A percentile compares a stretch with the other conserved stretches of the same genome.
These are phyloP conservation scores for Alternaria panax DNA, from an alignment of 2,329 filamentous ascomycete species.

Conservation along the genomic window DNA sequence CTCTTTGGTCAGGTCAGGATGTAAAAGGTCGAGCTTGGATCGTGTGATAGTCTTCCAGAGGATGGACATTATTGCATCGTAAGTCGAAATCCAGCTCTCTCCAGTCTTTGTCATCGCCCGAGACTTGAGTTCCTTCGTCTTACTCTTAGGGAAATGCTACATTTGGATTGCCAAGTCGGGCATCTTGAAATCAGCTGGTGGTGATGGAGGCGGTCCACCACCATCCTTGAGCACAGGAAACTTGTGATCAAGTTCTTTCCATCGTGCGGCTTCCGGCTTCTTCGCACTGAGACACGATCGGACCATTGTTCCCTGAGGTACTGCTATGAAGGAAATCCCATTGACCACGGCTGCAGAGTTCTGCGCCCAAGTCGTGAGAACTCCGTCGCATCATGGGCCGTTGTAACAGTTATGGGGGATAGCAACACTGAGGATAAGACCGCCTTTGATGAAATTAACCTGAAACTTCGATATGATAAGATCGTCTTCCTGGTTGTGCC, in stretches of 20 bases:
- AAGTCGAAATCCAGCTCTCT: conserved; percentile 32
- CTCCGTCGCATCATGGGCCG: conserved; percentile 35
- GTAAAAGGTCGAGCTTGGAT: conserved; percentile 26
- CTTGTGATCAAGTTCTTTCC: background rate
- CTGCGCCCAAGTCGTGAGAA: conserved; percentile 37
- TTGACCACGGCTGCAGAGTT: conserved; percentile 26
- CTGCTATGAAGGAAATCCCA: conserved; percentile 16
- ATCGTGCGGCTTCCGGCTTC: background rate
- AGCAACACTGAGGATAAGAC: conserved; percentile 36
- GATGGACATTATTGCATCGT: conserved; percentile 35
- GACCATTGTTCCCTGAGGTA: background rate
- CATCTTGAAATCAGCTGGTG: conserved; percentile 33
- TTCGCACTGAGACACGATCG: background rate
- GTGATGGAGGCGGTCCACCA: conserved; percentile 22
- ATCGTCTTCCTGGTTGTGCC: background rate
- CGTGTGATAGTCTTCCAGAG: conserved; percentile 32
- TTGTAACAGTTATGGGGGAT: conserved; percentile 35
- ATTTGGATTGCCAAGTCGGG: conserved; percentile 26
- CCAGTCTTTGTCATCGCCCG: conserved; percentile 4
- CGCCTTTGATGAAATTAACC: conserved; percentile 38
- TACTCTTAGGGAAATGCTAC: conserved; percentile 31
- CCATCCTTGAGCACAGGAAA: conserved; percentile 18
- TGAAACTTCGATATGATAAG: conserved; percentile 27
- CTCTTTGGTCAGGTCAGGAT: conserved; percentile 14
- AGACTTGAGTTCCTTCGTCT: conserved; percentile 25